Evolutionary conservation across 306 rosid genomes (phyloP).

Genomic region (Hylodesmum podocarpum): DNA sequence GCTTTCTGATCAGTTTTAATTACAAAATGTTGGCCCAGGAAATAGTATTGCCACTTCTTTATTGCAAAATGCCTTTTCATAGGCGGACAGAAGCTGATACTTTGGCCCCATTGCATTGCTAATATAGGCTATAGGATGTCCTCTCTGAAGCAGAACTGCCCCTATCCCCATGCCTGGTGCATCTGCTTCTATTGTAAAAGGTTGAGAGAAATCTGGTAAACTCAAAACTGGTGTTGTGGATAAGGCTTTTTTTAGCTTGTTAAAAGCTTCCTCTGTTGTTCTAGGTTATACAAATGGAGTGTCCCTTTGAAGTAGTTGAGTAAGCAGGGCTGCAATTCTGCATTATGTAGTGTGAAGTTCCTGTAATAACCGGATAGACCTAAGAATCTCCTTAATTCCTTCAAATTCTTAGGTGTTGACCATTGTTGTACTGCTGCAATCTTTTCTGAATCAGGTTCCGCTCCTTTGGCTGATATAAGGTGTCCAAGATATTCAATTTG

Average conservation of each 20-base stretch:
- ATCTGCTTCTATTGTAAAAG: not conserved
- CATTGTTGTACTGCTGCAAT: not conserved
- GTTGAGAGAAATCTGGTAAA: not conserved
- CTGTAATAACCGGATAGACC: no score
- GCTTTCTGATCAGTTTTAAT: not conserved
- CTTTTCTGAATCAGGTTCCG: not conserved
- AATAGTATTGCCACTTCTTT: not conserved
- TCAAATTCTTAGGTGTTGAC: not conserved
- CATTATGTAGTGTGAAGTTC: no score
- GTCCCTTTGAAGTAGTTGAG: no score
- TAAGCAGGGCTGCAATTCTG: no score
- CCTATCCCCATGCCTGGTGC: no score
- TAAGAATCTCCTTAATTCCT: no score
- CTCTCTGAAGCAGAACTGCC: not conserved
- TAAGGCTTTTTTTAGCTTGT: no score
- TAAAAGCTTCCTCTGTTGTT: no score
- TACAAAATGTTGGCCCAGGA: not conserved
- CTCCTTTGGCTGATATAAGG: no score
- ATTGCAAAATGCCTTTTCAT: not conserved
- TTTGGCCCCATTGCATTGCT: not conserved
- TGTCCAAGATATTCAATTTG: not conserved
- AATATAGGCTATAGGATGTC: not conserved
- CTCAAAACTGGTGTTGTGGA: not conserved
- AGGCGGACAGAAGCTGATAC: not conserved
- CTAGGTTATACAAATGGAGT: no score